Evolutionary conservation across 2,329 filamentous ascomycete genomes (phyloP).

Genomic region (Claviceps sp.): DNA sequence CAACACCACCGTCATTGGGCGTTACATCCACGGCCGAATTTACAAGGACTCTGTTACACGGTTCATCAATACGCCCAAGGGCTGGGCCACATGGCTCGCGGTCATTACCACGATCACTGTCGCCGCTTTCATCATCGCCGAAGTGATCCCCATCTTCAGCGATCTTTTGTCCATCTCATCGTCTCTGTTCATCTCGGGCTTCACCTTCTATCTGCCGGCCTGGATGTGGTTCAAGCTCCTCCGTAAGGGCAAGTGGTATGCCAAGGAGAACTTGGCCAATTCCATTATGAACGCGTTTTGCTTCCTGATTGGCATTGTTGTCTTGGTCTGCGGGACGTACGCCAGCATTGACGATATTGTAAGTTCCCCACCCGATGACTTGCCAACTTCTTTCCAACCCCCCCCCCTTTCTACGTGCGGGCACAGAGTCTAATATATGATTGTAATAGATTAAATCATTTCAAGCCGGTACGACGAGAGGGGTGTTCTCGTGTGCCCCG

Average conservation of each 20-base stretch:
- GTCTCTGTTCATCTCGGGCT: slow-evolving; percentile 32
- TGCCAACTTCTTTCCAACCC: too few species aligned
- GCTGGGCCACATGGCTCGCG: slow-evolving; percentile 41
- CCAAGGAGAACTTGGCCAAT: slow-evolving; percentile 14
- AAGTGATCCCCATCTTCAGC: slow-evolving; percentile 59
- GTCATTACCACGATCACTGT: slow-evolving; percentile 46
- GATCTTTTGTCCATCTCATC: slow-evolving; percentile 43
- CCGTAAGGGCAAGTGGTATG: slow-evolving; percentile 13
- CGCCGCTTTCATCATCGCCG: slow-evolving; percentile 55
- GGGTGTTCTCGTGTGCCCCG: slow-evolving; percentile 9
- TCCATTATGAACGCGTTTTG: slow-evolving; percentile 12
- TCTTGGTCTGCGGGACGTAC: slow-evolving; percentile 15
- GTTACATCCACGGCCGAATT: slow-evolving; percentile 33
- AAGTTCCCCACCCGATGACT: slow-evolving; percentile 3
- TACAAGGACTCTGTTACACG: slow-evolving; percentile 29
- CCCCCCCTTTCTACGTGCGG: too few species aligned
- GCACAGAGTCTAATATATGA: neutral
- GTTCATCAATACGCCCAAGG: slow-evolving; percentile 34
- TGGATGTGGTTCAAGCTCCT: slow-evolving; percentile 28
- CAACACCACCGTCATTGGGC: slow-evolving; percentile 37
- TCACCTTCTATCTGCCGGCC: slow-evolving; percentile 23
- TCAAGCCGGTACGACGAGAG: slow-evolving; percentile 4
- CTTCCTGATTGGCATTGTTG: slow-evolving; percentile 14
- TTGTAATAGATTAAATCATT: slow-evolving; percentile 6
- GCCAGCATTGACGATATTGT: slow-evolving; percentile 16